phyloP scores from a whole-genome alignment of 1,139 yeast species.

The Hansenula anomala region DNA sequence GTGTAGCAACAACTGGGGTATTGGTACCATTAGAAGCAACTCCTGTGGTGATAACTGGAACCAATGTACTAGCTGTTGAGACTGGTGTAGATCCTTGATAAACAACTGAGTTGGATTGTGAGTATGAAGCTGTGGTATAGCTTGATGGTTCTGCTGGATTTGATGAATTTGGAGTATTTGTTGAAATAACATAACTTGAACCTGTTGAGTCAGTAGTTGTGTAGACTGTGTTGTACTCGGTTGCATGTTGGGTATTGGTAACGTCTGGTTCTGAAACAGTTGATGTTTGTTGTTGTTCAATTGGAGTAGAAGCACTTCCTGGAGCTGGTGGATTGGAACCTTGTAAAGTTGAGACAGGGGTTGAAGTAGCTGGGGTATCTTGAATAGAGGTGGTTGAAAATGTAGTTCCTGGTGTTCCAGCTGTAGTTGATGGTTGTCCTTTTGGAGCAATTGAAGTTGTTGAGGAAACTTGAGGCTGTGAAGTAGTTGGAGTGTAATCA shows the following conservation, averaged over 20 bases:
- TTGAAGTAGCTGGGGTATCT: neutral
- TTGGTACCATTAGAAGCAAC: neutral
- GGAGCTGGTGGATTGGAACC: neutral
- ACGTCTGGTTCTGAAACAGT: neutral
- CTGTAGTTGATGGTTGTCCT: no score
- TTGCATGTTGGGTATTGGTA: neutral
- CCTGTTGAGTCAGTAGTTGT: neutral
- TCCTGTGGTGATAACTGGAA: neutral
- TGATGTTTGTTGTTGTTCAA: slow-evolving; percentile 1
- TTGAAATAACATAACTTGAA: neutral
- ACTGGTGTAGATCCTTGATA: neutral
- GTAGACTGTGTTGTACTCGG: neutral
- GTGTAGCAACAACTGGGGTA: slow-evolving; percentile 5
- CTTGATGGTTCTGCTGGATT: neutral
- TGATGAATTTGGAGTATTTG: neutral
- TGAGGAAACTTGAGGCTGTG: neutral
- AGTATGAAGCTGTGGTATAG: slow-evolving; percentile 9
- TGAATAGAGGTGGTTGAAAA: no score
- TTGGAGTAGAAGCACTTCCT: neutral
- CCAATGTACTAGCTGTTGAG: neutral
- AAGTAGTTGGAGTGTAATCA: neutral
- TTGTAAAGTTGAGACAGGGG: no score
- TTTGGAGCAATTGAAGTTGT: neutral
- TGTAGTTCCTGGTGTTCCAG: no score
- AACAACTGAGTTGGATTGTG: neutral